phyloP scores from a whole-genome alignment of 257 asterid genomes.

The Dorcoceras hygrometricum region DNA sequence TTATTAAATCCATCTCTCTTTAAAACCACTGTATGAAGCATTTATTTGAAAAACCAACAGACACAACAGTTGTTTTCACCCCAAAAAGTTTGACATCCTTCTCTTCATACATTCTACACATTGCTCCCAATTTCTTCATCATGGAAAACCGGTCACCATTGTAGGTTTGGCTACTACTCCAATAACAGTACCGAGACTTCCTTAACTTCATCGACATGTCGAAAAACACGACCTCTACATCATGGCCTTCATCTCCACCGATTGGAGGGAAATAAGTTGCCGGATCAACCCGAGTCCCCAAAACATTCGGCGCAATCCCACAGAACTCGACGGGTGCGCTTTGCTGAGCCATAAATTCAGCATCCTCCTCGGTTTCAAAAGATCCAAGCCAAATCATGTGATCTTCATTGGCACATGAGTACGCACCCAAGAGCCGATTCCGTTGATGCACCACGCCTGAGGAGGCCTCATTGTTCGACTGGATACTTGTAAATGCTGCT shows the following conservation, averaged over 20 bases:
- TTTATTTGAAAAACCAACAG: no score
- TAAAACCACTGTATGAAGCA: no score
- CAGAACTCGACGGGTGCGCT: conserved; percentile 52
- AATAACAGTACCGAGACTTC: conserved; percentile 66
- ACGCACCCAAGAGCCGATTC: conserved; percentile 72
- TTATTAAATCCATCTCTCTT: no score
- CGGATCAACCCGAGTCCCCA: conserved; percentile 17
- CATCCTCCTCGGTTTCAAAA: conserved; percentile 53
- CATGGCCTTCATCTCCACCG: conserved; percentile 17
- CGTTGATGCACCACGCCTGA: conserved; percentile 52
- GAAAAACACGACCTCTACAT: conserved; percentile 40
- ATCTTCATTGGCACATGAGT: conserved; percentile 49
- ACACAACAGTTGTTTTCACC: no score
- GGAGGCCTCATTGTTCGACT: neutral
- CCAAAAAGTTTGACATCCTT: conserved; percentile 34
- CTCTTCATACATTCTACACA: no score
- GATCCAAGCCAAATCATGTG: conserved; percentile 76
- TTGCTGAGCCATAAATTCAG: conserved; percentile 54
- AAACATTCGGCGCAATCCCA: conserved; percentile 31
- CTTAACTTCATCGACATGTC: conserved; percentile 48
- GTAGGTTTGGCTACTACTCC: conserved; percentile 76
- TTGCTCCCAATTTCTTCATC: no score
- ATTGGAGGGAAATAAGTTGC: conserved; percentile 20
- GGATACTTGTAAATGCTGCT: neutral
- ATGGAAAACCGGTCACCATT: no score